Evolutionary conservation across 176 grass and related monocot genomes (phyloP), one percentile per base, ranked within the genome.

Genomic region (Cymbopogon citratus): DNA sequence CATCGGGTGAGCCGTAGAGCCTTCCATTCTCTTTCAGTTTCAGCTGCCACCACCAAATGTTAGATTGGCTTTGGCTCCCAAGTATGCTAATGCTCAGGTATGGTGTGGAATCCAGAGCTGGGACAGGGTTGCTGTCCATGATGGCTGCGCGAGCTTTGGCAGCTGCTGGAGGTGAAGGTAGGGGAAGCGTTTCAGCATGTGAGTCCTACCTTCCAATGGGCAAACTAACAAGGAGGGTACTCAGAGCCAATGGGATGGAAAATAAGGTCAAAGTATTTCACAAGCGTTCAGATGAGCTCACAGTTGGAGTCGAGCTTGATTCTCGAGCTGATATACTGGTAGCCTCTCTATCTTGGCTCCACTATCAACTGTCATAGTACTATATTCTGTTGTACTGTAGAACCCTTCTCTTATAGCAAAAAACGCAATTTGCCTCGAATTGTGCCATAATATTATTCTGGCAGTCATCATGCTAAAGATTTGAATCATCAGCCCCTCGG

Each of bases 161-260:
- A 24, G 73, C 54, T 28, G 71, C 76, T 51, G 83, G 79, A 73
- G 87, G 76, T 73, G 76, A 91, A 59, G 71, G 75, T 24, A 76
- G 43, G 74, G 92, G 81, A 21, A 72, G 35, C 0, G 84, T 98
- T 35, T 88, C 90, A 38, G 92, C 92, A 38, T 95, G 92, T 59
- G 95, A 98, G 66, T 93, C 95, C 14, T 93, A 95, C 76, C 88
- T 98, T 80, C 95, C 92, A 11, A 98, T 98, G 92, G 92, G 91
- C 51, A 98, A 98, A 80, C 51, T 98, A 40, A 84, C 89, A 89
- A 84, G 88, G 21, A 94, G 51, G 67, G 95, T 95, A 38, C 73
- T 98, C 36, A 81, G 81, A 69, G 63, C 66, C 39, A 98, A 98
- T 84, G 56, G 77, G 59, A 91, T 98, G 92, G 86, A 93, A 68